A percentile compares a stretch with the other conserved stretches of the same genome.
Evolutionary conservation across 768 basidiomycete genomes (phyloP).

Genomic region (Leccinum broughii): DNA sequence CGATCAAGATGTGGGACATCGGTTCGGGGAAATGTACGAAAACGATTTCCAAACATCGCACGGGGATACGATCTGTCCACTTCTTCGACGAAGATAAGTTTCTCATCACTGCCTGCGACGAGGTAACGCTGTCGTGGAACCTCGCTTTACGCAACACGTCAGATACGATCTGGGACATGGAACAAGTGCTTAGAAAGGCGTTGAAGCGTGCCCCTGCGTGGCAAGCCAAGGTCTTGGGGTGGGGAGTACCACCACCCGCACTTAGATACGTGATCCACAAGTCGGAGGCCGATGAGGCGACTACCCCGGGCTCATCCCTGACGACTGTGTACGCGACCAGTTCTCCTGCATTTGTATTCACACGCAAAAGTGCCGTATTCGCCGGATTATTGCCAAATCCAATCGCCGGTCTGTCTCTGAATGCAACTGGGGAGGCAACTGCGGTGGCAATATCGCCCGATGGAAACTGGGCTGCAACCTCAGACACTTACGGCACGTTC

Average conservation of each 20-base stretch:
- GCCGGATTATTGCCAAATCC: neutral
- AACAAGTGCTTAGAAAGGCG: neutral
- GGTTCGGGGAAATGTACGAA: slow-evolving; percentile 15
- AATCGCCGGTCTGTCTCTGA: neutral
- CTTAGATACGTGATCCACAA: neutral
- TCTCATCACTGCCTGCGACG: slow-evolving; percentile 12
- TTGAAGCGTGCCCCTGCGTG: slow-evolving; percentile 2
- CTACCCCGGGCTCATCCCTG: neutral
- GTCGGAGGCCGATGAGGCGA: neutral
- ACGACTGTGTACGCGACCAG: neutral
- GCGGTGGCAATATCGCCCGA: slow-evolving; percentile 21
- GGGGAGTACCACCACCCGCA: slow-evolving; percentile 5
- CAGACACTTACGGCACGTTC: slow-evolving; percentile 1
- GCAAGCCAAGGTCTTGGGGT: slow-evolving; percentile 6
- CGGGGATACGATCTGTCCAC: slow-evolving; percentile 14
- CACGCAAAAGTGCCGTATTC: neutral
- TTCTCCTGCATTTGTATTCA: slow-evolving; percentile 11
- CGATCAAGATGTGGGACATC: slow-evolving; percentile 27
- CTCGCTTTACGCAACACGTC: slow-evolving; percentile 5
- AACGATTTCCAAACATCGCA: slow-evolving; percentile 16
- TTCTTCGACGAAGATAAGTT: slow-evolving; percentile 14
- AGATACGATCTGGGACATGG: neutral
- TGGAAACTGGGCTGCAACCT: slow-evolving; percentile 19
- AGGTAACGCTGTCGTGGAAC: slow-evolving; percentile 10
- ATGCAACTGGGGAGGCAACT: neutral